These are phyloP conservation scores for Ascochyta koolunga DNA, from an alignment of 2,329 filamentous ascomycete species.

Conservation along the genomic window DNA sequence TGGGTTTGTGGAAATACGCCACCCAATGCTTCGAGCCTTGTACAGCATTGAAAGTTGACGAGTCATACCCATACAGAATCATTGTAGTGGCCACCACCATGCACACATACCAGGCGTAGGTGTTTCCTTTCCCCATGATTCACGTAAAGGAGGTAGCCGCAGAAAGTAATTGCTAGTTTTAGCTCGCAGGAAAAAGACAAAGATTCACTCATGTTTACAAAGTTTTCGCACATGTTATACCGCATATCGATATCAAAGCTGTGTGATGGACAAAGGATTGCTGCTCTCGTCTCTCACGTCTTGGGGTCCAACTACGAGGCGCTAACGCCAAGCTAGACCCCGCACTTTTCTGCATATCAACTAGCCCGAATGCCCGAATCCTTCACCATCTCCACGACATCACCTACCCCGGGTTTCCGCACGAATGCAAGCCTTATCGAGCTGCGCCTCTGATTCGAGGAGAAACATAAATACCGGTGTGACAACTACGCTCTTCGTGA, in stretches of 20 bases:
- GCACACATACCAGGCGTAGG: conserved; percentile 2
- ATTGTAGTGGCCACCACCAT: conserved; percentile 6
- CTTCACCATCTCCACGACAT: background rate
- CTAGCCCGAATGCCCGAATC: background rate
- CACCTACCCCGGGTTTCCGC: background rate
- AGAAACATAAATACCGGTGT: background rate
- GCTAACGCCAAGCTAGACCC: conserved; percentile 1
- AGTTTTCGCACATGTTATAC: background rate
- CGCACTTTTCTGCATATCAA: background rate
- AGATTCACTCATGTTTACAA: background rate
- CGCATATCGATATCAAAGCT: background rate
- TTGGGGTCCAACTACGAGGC: background rate
- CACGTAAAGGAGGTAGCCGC: background rate
- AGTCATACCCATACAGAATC: conserved; percentile 7
- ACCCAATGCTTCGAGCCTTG: background rate
- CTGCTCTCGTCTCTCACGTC: background rate
- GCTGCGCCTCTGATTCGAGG: background rate
- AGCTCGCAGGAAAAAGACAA: background rate
- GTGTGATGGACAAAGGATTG: background rate
- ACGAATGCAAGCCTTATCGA: background rate
- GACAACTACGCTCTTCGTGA: background rate
- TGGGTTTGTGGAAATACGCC: background rate
- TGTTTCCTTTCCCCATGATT: conserved; percentile 2
- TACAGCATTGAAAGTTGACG: conserved; percentile 4
- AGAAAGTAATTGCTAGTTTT: background rate